Conservation (phyloP, 768 basidiomycete genomes). For the Boletus rufocinnamomeus region DNA sequence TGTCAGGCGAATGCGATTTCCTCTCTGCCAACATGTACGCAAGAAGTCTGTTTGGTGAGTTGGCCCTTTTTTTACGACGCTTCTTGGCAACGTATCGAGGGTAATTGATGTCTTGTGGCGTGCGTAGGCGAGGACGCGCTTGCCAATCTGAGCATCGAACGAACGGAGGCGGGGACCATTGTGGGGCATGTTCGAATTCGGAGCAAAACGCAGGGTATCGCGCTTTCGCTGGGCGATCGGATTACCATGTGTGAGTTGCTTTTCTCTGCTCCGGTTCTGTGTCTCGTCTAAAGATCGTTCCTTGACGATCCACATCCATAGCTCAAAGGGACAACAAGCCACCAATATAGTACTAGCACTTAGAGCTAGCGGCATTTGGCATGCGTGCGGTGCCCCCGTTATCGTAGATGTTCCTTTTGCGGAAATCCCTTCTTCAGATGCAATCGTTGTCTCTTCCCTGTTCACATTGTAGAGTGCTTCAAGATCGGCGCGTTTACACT, state of each 20-base stretch:
- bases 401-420: not conserved
- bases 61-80: not conserved
- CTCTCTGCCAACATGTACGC: constrained; percentile 97
- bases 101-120: not conserved
- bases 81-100: not conserved
- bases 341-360: constrained; percentile 10
- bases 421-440: not conserved
- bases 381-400: not conserved
- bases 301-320: constrained; percentile 7
- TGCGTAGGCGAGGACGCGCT: constrained; percentile 87
- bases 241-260: constrained; percentile 60
- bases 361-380: not conserved
- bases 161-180: constrained; percentile 76
- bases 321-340: constrained; percentile 48
- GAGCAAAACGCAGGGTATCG: constrained; percentile 97
- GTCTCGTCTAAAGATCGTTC: not conserved
- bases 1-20: constrained; percentile 97
- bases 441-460: not conserved
- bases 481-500: not conserved
- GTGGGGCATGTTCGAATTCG: constrained; percentile 95
- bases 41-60: constrained; percentile 85
- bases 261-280: not conserved
- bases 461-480: not conserved
- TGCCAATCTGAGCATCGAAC: constrained; percentile 92
- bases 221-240: constrained; percentile 88